Evolutionary conservation across 306 rosid genomes (phyloP), one percentile per base, ranked within the genome.

Genomic region (Vigna mungo): DNA sequence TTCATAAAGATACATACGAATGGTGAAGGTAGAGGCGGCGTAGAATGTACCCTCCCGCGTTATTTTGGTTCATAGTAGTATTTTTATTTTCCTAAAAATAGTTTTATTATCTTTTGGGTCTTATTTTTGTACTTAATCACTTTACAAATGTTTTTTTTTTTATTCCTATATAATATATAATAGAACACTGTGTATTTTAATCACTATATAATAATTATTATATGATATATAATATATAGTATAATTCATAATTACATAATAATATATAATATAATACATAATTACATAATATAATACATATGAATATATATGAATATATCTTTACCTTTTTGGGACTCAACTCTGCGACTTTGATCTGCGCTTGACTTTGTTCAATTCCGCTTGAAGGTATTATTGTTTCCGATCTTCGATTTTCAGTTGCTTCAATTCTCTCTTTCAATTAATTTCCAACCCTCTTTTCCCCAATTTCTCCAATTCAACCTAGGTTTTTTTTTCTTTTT

Each of bases 401-500:
- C 69, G 64, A 37, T 7, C 68, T 0, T 59, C 41, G 39, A 12
- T 59, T 59, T 12, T 23, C 10, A 9, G 32, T 27, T 59, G 32
- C 4, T 4, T 58, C 44, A 15, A 59, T 27, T 59, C 21, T 27
- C 34, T 6, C 14, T 54, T 17, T 53, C 49, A 51, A 53, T 46
- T 65, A 32, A 21, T 37, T 37, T 4, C 4, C 0, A 23, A 8
- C 6, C 8, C 53, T 8, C 17, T 6, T 58, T 12, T 7, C 63
- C 63, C 53, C 32, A 47, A 15, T 27, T 60, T 71, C 77, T 65
- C 12, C 32, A 9, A 47, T 15, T 60, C 23, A 13, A 14, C 47
- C 80, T 85, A 89, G 92, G 90, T 11, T 44, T 44, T 44, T 44
- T 44, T 11, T 44, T 44, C 12, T 44, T 44, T 2, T 89, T 89